A percentile compares a stretch with the other conserved stretches of the same genome.
phyloP scores from a whole-genome alignment of 1,284 basidiomycete species.

The Stereum hirsutum region DNA sequence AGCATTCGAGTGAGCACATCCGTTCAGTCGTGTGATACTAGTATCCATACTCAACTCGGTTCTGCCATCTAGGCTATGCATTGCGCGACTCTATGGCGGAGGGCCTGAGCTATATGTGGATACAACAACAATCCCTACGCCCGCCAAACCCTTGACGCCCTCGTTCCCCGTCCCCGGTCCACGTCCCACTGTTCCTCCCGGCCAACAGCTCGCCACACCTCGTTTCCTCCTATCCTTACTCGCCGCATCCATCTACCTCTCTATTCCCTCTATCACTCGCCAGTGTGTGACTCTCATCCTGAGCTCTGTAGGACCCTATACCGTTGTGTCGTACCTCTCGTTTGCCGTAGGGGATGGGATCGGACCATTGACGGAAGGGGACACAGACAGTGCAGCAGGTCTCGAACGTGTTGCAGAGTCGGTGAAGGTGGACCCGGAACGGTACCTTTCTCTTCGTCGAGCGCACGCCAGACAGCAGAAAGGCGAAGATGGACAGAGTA shows the following conservation, averaged over 20 bases:
- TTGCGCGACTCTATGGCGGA: slow-evolving; percentile 80
- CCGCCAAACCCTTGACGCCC: slow-evolving; percentile 61
- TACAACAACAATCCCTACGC: slow-evolving; percentile 55
- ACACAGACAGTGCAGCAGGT: slow-evolving; percentile 53
- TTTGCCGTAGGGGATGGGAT: slow-evolving; percentile 79
- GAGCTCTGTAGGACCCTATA: slow-evolving; percentile 72
- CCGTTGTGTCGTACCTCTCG: slow-evolving; percentile 69
- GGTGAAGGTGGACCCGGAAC: slow-evolving; percentile 17
- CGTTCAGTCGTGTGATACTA: neutral
- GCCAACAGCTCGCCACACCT: slow-evolving; percentile 70
- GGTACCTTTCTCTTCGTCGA: neutral
- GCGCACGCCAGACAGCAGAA: neutral
- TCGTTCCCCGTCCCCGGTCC: slow-evolving; percentile 34
- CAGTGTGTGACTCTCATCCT: slow-evolving; percentile 70
- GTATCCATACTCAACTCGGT: neutral
- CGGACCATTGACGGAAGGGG: slow-evolving; percentile 35
- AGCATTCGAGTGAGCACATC: slow-evolving; percentile 52
- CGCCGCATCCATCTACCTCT: slow-evolving; percentile 81
- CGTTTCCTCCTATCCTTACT: slow-evolving; percentile 81
- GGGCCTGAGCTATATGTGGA: slow-evolving; percentile 68
- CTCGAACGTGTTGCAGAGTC: slow-evolving; percentile 61
- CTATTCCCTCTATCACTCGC: slow-evolving; percentile 69
- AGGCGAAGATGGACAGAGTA: slow-evolving; percentile 4
- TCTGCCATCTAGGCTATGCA: slow-evolving; percentile 53
- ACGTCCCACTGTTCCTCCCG: slow-evolving; percentile 28